Base-by-base conservation (phyloP, 345 rosid genomes). In the Populus deltoides region DNA sequence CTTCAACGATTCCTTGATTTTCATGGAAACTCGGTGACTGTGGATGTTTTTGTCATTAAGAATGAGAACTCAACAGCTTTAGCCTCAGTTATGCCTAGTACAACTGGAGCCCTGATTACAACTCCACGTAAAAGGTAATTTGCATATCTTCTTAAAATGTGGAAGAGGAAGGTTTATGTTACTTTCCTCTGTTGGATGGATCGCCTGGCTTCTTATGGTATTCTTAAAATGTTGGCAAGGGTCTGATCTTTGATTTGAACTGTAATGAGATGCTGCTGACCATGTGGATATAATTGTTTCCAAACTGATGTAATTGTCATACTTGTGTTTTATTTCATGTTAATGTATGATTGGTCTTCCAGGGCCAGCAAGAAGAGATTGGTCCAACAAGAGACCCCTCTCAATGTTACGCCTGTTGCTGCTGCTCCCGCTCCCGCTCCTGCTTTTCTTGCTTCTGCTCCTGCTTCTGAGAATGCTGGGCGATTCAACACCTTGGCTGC, bases 361-460 rank as follows among this genome's bases (percentile, higher is more conserved):
- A 84, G 84, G 77, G 81, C 84, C 57, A 81, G 78, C 49, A 79
- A 70, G 68, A 81, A 75, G 65, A 78, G 78, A 6, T 72, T 70
- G 73, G 71, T 66, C 71, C 81, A 79, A 47, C 77, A 70, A 15
- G 79, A 70, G 35, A 76, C 79, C 38, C 82, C 86, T 43, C 27
- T 65, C 59, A 45, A 72, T 80, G 53, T 66, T 57, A 47, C 73
- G 29, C 81, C 85, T 11, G 59, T 78, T 45, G 68, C 70, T 35
- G 69, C 75, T 36, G 53, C 25, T 62, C 51, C 47, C 0, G 20
- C 4, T 15, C 53, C 53, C 1, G 16, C 53, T 24, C 29, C 63
- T n/a, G 63, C 63, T 59, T 59, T 59, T 59, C 63, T 59, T n/a
- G 27, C 63, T 59, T 59, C 63, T 59, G 62, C 59, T 53, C n/a